Percentiles rank a stretch among this genome's conserved stretches.
Conservation (phyloP, 306 rosid species). For the Cucurbita argyrosperma region DNA sequence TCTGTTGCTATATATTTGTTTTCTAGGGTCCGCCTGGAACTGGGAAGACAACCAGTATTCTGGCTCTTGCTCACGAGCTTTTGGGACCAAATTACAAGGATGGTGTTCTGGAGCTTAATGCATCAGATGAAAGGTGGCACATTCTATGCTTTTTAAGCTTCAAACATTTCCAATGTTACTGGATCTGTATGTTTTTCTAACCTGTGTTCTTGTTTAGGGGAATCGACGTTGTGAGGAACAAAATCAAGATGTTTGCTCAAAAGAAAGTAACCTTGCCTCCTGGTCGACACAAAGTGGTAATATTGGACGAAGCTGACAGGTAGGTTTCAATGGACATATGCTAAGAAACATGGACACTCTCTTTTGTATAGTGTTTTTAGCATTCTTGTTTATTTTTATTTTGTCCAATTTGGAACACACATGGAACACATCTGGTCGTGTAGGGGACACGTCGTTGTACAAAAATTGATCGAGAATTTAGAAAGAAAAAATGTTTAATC, state of each 20-base stretch:
- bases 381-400: background rate
- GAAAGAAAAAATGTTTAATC: too few species aligned
- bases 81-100: slow-evolving; percentile 72
- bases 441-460: too few species aligned
- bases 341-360: background rate
- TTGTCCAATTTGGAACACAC: background rate
- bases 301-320: slow-evolving; percentile 98
- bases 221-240: slow-evolving; percentile 95
- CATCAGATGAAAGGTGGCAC: slow-evolving; percentile 80
- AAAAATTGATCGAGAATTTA: background rate
- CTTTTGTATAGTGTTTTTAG: background rate
- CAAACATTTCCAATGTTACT: background rate
- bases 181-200: background rate
- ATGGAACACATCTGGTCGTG: background rate
- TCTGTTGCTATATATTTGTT: slow-evolving; percentile 5
- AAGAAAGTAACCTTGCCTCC: slow-evolving; percentile 73
- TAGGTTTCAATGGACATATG: slow-evolving; percentile 7
- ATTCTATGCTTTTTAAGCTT: background rate
- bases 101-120: slow-evolving; percentile 85
- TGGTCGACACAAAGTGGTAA: slow-evolving; percentile 72
- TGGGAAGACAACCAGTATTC: slow-evolving; percentile 87
- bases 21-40: slow-evolving; percentile 94
- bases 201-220: slow-evolving; percentile 34
- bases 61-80: slow-evolving; percentile 87
- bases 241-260: slow-evolving; percentile 94